Evolutionary conservation across 1,284 basidiomycete genomes (phyloP).

Genomic region (Cronartium quercuum): DNA sequence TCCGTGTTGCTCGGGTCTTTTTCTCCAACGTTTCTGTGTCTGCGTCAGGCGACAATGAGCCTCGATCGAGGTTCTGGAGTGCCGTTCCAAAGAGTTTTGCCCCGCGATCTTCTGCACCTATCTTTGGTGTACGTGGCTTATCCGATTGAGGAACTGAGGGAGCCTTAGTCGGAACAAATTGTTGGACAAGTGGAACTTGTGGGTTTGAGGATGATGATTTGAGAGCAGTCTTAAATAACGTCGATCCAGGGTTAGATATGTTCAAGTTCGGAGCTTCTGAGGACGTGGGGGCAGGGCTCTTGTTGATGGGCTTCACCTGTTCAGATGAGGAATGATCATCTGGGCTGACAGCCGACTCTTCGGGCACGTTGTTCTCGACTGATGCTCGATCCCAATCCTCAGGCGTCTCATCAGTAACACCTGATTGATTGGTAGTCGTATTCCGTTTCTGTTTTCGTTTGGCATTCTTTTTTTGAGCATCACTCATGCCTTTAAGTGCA

Average conservation of each 20-base stretch:
- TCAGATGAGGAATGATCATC: no score
- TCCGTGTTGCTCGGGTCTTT: conserved; percentile 10
- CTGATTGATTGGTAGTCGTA: conserved; percentile 40
- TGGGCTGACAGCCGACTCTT: background rate
- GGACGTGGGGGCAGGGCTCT: background rate
- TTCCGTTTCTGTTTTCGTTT: conserved; percentile 50
- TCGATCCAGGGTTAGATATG: background rate
- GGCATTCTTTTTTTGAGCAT: conserved; percentile 71
- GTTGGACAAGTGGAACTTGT: conserved; percentile 6
- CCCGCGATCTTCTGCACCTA: background rate
- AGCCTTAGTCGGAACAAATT: conserved; percentile 9
- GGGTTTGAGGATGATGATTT: conserved; percentile 34
- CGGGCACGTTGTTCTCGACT: background rate
- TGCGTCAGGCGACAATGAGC: background rate
- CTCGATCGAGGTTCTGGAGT: conserved; percentile 8
- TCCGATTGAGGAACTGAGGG: background rate
- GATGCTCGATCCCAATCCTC: conserved; percentile 26
- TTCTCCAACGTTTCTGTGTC: conserved; percentile 8
- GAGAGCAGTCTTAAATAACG: conserved; percentile 22
- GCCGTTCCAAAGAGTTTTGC: conserved; percentile 22
- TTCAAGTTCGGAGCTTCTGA: background rate
- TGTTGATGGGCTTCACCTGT: no score
- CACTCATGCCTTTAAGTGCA: conserved; percentile 42
- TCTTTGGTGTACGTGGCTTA: background rate
- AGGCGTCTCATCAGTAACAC: conserved; percentile 52